Evolutionary conservation across 805 yeast genomes (phyloP), one percentile per base, ranked within the genome.

Genomic region (Candida quercuum): DNA sequence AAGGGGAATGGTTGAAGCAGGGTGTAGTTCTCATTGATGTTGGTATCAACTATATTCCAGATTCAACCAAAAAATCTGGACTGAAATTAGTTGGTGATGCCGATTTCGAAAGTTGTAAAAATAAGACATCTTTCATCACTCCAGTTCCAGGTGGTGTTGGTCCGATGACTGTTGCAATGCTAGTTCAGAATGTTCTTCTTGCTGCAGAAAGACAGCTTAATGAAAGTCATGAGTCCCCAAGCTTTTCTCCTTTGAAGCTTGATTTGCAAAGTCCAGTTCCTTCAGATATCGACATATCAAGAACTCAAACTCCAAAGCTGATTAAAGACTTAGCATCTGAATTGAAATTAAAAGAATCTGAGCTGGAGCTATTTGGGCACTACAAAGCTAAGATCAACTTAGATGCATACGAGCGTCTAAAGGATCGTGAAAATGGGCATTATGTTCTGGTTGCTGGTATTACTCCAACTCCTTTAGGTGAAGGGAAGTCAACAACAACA

Each of bases 71-170:
- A 60, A 83, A 83, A 56, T 69, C 80, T 3, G 93, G 93, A 33
- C 68, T 71, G 48, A 74, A 76, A 57, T 69, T 83, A 61, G 88
- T 81, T 37, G 94, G 94, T 42, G 94, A 85, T 56, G 86, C 78
- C 40, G 86, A 82, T 40, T 82, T 69, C 47, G 77, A 70, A 33
- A 62, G 71, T 26, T 77, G 81, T 39, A 62, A 65, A 36, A 61
- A 65, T 27, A 73, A 68, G 46, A 80, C 88, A 5, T 68, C 80
- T 7, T 69, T 71, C 50, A 68, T 84, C 46, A 85, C 94, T n/a
- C 94, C 94, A 9, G 94, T 85, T 41, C 94, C 94, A 36, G 94
- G 94, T 58, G 94, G 94, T 48, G 94, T 85, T 46, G 94, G 94
- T 36, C 94, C 94, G 56, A 85, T 85, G 94, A 85, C 94, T 12